Conservation (phyloP, 441 rosid species). For the California macrophylla region DNA sequence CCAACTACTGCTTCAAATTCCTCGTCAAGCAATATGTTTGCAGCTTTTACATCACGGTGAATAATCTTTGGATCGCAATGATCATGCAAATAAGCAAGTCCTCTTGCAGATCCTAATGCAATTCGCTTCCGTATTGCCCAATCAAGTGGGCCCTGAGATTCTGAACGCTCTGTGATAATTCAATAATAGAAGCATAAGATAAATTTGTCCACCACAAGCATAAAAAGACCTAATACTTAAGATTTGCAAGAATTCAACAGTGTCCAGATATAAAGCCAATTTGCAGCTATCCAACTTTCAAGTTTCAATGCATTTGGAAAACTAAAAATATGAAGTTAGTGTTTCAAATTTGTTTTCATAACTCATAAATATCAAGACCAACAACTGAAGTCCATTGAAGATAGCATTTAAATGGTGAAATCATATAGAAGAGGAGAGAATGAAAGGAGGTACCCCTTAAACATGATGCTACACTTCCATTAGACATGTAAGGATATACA, state of each 20-base stretch:
- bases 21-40: conserved; percentile 12
- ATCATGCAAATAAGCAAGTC: conserved; percentile 13
- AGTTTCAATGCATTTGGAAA: too few relatives aligned
- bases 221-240: neutral
- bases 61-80: conserved; percentile 15
- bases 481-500: conserved; percentile 15
- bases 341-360: too few relatives aligned
- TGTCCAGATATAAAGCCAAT: too few relatives aligned
- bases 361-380: too few relatives aligned
- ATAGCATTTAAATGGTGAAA: too few relatives aligned
- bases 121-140: conserved; percentile 12
- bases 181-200: neutral
- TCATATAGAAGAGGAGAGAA: too few relatives aligned
- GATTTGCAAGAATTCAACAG: too few relatives aligned
- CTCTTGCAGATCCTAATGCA: conserved; percentile 18
- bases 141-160: conserved; percentile 8
- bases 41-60: conserved; percentile 15
- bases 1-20: conserved; percentile 12
- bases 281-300: too few relatives aligned
- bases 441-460: conserved; percentile 12
- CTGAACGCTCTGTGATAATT: conserved; percentile 3
- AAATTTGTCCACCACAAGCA: neutral
- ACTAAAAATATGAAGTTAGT: too few relatives aligned
- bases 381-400: too few relatives aligned
- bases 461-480: conserved; percentile 19